Base-by-base conservation (phyloP, 176 grass and related monocot genomes). In the Tuctoria greenei region DNA sequence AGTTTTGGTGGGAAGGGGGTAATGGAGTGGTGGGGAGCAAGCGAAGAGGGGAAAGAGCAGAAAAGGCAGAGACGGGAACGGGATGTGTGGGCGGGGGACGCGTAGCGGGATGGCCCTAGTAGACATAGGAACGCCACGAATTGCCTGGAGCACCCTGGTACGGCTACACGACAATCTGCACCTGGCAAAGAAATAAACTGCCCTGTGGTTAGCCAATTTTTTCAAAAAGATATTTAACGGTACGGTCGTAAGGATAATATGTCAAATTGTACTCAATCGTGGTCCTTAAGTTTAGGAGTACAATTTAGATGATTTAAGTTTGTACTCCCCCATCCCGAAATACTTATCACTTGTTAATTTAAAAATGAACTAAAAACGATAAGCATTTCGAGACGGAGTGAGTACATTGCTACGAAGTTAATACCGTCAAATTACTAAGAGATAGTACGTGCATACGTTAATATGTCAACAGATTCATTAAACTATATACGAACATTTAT, bases 31-130 rank as follows among this genome's bases (percentile, higher is more conserved):
- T 35, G 37, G 21, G 31, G 56, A 50, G 25, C 10, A 44, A 44
- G n/a, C 15, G 35, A 55, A 44, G 54, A 84, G 81, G 71, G 86
- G 75, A 88, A 84, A 80, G 76, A 35, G 76, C 63, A 39, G 60
- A 18, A 50, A 50, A 69, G 4, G 78, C 6, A 21, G 17, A 38
- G 62, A 26, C 36, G 80, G 46, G 38, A 21, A 38, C 24, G 60
- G 61, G 31, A 65, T 76, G 61, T 64, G 61, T 77, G 61, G 64
- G 60, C 51, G 17, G 60, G 73, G 80, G 75, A 88, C 80, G 80
- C 69, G 44, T 83, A 88, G 86, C 69, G 44, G n/a, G 61, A 8
- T 24, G 61, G n/a, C 18, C 2, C 45, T 26, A 2, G 74, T 55
- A 45, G 51, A 69, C 56, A 88, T 54, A 63, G 11, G 27, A 12